Evolutionary conservation across 352 stramenopile species (phyloP), one percentile per base, ranked within the genome.

Genomic region (Phytophthora macrochlamydospora): DNA sequence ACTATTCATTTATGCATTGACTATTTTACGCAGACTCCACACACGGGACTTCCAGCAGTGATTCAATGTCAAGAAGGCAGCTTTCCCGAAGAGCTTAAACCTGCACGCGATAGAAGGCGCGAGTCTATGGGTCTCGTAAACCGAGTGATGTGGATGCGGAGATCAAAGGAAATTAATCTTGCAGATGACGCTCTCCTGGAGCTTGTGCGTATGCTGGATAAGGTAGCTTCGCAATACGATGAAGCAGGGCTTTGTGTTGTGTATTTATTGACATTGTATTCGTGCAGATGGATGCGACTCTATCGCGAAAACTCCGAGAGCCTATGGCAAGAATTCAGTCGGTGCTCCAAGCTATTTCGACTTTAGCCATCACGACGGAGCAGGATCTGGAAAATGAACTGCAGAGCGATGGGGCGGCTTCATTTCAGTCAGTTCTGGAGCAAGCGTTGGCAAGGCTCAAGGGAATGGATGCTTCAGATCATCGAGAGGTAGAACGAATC

Each of bases 1-100:
- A 32, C 70, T 2, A 40, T 83, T 33, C 77, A 86, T 30, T 61
- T 83, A 33, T 69, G 60, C 24, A 70, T 86, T 30, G 72, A 86
- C 33, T 30, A 60, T 30, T 69, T 71, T 29, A 63, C 63, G 5
- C 53, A 75, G 7, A 32, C 58, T 14, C 37, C 51, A 8, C 56
- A 67, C 18, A 62, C 58, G 40, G 60, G 54, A 14, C 48, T 71
- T 3, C 52, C 59, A 31, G 12, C 43, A 2, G 30, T 56, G 33
- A 57, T 81, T 28, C 52, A 65, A 8, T 80, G 73, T 57, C 48
- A 18, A 46, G 38, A 57, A 1, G 48, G 56, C 28, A 3, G 0
- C 4, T 49, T 82, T 2, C 65, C 77, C 4, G 59, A 81, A 0
- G 52, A 66, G 8, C 13, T 83, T 14, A 58, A 53, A 14, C 51